Percentiles rank a stretch among this genome's conserved stretches.
phyloP scores from a whole-genome alignment of 768 basidiomycete species.

The Tulasnella sp. region DNA sequence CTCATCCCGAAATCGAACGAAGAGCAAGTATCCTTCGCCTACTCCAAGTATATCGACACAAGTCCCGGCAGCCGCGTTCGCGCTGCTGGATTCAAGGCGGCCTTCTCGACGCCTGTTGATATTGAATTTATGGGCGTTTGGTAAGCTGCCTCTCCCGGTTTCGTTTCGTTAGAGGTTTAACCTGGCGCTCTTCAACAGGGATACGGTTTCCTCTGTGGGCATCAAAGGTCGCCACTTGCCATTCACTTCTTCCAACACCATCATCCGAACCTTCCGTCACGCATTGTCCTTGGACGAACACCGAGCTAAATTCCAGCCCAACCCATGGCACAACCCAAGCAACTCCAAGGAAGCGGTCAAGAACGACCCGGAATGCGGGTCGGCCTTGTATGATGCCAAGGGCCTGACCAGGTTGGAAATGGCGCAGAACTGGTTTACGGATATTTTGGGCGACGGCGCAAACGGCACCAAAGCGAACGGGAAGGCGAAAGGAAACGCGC shows the following conservation, averaged over 20 bases:
- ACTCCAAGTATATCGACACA: slow-evolving; percentile 20
- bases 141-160: slow-evolving; percentile 22
- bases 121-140: slow-evolving; percentile 33
- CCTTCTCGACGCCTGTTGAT: slow-evolving; percentile 29
- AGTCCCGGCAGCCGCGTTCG: slow-evolving; percentile 16
- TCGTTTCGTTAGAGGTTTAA: too few species aligned
- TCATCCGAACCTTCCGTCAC: slow-evolving; percentile 32
- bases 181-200: slow-evolving; percentile 25
- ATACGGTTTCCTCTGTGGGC: slow-evolving; percentile 33
- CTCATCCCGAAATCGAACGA: slow-evolving; percentile 20
- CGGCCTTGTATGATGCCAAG: not conserved
- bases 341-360: not conserved
- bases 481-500: not conserved
- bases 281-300: slow-evolving; percentile 29
- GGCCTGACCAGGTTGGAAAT: not conserved
- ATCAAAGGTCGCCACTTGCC: slow-evolving; percentile 31
- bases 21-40: slow-evolving; percentile 25
- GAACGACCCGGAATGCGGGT: slow-evolving; percentile 21
- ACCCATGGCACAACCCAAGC: slow-evolving; percentile 23
- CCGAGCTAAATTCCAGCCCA: slow-evolving; percentile 28
- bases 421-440: not conserved
- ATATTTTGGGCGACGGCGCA: not conserved
- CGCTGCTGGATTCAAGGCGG: slow-evolving; percentile 31
- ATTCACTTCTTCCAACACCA: slow-evolving; percentile 31
- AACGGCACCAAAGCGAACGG: not conserved